Conservation (phyloP, 2,329 filamentous ascomycete genomes). For the Fusarium euwallaceae region DNA sequence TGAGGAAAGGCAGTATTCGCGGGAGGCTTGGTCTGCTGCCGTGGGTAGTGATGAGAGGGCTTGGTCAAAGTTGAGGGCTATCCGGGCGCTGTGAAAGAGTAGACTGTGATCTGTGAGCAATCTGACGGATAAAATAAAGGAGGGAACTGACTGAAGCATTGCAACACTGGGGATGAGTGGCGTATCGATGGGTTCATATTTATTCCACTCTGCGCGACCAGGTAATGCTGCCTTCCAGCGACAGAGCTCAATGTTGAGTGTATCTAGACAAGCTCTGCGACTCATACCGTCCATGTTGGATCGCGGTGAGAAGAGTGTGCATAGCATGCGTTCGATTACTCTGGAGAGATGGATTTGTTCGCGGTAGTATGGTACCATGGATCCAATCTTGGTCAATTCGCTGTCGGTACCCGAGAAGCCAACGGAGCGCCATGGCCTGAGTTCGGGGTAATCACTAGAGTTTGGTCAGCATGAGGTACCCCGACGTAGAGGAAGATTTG, state of each 20-base stretch:
- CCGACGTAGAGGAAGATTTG: no score
- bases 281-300: conserved; percentile 11
- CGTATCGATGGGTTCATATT: conserved; percentile 35
- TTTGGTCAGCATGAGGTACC: no score
- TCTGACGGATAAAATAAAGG: no score
- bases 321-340: conserved; percentile 40
- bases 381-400: conserved; percentile 14
- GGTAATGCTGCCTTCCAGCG: conserved; percentile 36
- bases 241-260: conserved; percentile 38
- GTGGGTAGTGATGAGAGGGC: not conserved
- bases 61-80: conserved; percentile 43
- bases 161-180: conserved; percentile 33
- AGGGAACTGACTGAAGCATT: conserved; percentile 36
- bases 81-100: conserved; percentile 42
- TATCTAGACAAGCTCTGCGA: conserved; percentile 19
- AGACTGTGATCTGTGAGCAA: conserved; percentile 3
- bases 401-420: conserved; percentile 34
- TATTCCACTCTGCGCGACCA: conserved; percentile 35
- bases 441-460: conserved; percentile 35
- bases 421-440: conserved; percentile 40
- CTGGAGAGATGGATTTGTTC: conserved; percentile 39
- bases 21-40: conserved; percentile 6
- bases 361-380: conserved; percentile 36
- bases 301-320: conserved; percentile 19
- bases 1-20: conserved; percentile 35